Evolutionary conservation across 2,329 filamentous ascomycete genomes (phyloP).

Genomic region (Polytolypa hystricis): DNA sequence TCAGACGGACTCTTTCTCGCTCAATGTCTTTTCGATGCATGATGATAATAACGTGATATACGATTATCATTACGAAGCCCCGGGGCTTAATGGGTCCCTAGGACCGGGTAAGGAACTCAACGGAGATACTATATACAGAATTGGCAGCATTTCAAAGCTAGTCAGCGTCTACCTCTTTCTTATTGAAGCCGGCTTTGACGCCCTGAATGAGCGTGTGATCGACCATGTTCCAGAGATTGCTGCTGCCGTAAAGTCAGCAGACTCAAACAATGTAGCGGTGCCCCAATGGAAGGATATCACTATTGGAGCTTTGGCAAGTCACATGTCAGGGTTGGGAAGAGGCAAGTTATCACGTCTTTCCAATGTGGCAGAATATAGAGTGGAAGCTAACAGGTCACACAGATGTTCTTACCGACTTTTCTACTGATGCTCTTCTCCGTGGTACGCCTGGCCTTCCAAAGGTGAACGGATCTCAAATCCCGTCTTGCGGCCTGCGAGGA

Average conservation of each 20-base stretch:
- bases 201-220: constrained; percentile 33
- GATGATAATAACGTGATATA: constrained; percentile 8
- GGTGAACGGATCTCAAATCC: not conserved
- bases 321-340: constrained; percentile 8
- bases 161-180: constrained; percentile 35
- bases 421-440: not conserved
- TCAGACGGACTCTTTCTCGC: constrained; percentile 12
- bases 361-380: too few relatives aligned
- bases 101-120: constrained; percentile 13
- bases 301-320: constrained; percentile 7
- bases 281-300: constrained; percentile 10
- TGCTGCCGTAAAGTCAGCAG: constrained; percentile 2
- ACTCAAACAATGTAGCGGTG: not conserved
- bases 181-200: constrained; percentile 28
- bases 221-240: constrained; percentile 34
- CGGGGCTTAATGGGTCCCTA: constrained; percentile 14
- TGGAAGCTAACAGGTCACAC: too few relatives aligned
- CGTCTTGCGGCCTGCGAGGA: not conserved
- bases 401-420: not conserved
- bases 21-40: constrained; percentile 9
- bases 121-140: constrained; percentile 28
- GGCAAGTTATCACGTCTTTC: not conserved
- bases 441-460: not conserved
- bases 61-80: constrained; percentile 7
- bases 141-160: constrained; percentile 37